These are phyloP conservation scores for Pseudogymnoascus sp. DNA, from an alignment of 2,329 filamentous ascomycete genomes.

Conservation along the genomic window DNA sequence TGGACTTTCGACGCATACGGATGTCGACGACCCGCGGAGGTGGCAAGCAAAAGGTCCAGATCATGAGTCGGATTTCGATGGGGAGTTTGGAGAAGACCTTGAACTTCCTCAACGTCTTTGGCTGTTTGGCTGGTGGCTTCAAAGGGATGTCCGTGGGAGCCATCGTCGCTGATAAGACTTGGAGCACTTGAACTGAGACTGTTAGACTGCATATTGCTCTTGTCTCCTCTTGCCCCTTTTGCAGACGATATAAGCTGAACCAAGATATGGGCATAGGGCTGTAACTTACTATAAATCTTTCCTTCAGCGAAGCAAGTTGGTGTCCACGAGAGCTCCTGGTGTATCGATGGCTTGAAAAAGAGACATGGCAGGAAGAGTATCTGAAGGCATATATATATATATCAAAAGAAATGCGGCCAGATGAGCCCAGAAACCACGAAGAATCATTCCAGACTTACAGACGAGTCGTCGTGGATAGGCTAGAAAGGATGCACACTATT, in stretches of 20 bases:
- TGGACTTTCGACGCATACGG: not conserved
- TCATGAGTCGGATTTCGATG: conserved; percentile 27
- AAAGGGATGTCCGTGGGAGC: not conserved
- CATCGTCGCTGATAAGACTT: not conserved
- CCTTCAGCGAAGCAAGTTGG: not conserved
- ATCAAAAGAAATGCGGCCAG: not conserved
- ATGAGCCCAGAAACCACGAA: not conserved
- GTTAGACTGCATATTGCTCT: not conserved
- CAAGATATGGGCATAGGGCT: too few relatives aligned
- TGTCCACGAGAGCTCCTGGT: not conserved
- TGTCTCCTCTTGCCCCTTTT: not conserved
- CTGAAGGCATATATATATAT: not conserved
- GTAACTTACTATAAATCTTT: not conserved
- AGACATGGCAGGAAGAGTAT: not conserved
- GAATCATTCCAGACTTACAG: not conserved
- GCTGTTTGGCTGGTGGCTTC: not conserved
- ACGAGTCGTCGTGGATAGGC: not conserved
- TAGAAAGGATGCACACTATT: not conserved
- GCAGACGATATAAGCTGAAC: not conserved
- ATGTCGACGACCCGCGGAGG: conserved; percentile 35
- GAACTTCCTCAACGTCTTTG: not conserved
- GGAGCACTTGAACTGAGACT: not conserved
- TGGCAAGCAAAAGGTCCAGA: conserved; percentile 36
- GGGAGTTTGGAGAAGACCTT: conserved; percentile 14
- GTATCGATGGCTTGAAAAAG: not conserved